Evolutionary conservation across 345 rosid genomes (phyloP).

Genomic region (Durio zibethinus): DNA sequence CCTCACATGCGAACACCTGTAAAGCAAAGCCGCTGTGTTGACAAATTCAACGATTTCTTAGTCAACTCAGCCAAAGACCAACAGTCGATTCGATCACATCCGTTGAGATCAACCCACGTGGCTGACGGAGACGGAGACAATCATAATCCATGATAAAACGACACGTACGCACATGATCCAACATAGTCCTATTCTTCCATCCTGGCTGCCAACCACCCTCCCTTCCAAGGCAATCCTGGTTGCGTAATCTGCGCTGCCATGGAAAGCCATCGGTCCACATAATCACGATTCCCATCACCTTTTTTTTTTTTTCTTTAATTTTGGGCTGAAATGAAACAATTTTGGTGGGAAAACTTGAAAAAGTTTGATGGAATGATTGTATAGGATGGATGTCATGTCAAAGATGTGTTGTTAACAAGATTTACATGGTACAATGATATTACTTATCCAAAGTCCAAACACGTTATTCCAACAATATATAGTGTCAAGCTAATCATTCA

Average conservation of each 20-base stretch:
- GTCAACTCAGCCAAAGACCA: background rate
- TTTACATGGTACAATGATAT: slow-evolving; percentile 3
- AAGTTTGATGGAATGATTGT: background rate
- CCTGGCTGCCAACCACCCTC: background rate
- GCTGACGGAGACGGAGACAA: background rate
- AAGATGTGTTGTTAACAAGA: background rate
- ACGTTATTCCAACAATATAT: background rate
- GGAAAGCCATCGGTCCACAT: background rate
- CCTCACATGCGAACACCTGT: background rate
- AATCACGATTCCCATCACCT: background rate
- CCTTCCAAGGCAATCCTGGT: too few species aligned
- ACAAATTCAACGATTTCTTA: background rate
- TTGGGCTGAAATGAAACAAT: background rate
- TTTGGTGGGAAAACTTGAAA: background rate
- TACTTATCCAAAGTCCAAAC: background rate
- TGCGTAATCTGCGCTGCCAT: background rate
- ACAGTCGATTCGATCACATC: background rate
- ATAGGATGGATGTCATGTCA: background rate
- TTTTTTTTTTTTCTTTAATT: background rate
- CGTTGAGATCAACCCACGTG: background rate
- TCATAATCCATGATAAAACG: background rate
- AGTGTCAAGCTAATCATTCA: background rate
- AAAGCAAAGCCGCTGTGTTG: background rate
- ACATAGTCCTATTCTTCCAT: background rate
- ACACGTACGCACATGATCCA: background rate